Conservation (phyloP, 768 basidiomycete genomes). For the Lactarius tabidus region DNA sequence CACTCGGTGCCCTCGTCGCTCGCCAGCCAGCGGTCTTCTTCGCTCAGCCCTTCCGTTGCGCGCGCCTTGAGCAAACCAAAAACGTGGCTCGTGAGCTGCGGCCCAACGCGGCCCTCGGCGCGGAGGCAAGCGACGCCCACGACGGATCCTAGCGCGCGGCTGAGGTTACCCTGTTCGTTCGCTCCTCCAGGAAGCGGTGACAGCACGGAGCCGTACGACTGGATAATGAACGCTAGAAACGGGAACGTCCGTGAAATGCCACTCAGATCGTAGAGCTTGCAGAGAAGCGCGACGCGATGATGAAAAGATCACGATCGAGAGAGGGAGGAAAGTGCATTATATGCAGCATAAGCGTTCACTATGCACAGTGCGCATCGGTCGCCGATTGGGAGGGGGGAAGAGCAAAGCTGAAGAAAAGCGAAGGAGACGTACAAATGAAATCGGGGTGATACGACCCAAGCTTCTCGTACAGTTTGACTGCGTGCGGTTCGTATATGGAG, state of each 20-base stretch:
- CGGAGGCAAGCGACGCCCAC: conserved; percentile 83
- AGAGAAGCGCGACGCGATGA: not conserved
- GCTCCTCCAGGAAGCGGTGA: conserved; percentile 61
- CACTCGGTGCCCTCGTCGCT: conserved; percentile 87
- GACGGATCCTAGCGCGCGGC: conserved; percentile 78
- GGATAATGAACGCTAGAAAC: conserved; percentile 74
- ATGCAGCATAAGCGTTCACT: not conserved
- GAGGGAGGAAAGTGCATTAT: not conserved
- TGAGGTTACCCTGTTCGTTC: conserved; percentile 73
- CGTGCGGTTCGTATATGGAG: conserved; percentile 85
- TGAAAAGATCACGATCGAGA: conserved; percentile 25
- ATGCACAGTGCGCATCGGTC: conserved; percentile 15
- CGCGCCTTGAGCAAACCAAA: conserved; percentile 89
- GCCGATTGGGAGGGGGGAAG: conserved; percentile 5
- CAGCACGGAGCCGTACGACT: conserved; percentile 76
- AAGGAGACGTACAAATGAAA: conserved; percentile 79
- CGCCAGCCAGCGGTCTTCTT: conserved; percentile 76
- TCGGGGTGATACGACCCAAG: conserved; percentile 87
- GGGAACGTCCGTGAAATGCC: conserved; percentile 12
- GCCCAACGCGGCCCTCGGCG: conserved; percentile 78
- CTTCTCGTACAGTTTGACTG: conserved; percentile 84
- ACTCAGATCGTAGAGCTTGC: not conserved
- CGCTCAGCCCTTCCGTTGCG: conserved; percentile 49
- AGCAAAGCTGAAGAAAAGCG: conserved; percentile 66
- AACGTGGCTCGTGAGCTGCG: conserved; percentile 84